Conservation (phyloP, 2,329 filamentous ascomycete genomes). For the Penicillium concentricum region DNA sequence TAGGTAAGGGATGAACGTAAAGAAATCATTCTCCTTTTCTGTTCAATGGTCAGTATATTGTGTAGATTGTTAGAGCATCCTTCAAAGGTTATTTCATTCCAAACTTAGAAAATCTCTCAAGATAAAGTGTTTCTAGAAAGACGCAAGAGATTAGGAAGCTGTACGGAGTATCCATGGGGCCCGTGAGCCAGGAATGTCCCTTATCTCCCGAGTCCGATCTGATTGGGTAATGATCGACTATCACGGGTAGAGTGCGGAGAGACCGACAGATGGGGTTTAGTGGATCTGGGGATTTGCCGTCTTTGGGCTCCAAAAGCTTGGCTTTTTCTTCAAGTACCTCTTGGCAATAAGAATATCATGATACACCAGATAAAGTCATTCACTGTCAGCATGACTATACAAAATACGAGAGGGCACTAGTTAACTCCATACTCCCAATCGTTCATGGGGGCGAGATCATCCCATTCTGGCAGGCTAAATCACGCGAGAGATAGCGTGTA, state of each 20-base stretch:
- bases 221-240: slow-evolving; percentile 18
- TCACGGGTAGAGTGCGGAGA: slow-evolving; percentile 22
- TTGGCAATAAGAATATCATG: neutral
- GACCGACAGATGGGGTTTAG: slow-evolving; percentile 14
- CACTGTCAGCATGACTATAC: neutral
- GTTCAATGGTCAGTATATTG: neutral
- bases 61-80: neutral
- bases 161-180: no score
- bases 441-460: slow-evolving; percentile 6
- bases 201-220: neutral
- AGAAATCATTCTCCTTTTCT: neutral
- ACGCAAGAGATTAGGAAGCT: no score
- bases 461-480: slow-evolving; percentile 17
- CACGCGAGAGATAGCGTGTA: slow-evolving; percentile 13
- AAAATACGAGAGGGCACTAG: neutral
- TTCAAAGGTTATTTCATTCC: neutral
- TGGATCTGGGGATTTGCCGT: slow-evolving; percentile 8
- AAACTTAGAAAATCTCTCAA: neutral
- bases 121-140: neutral
- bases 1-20: slow-evolving; percentile 11
- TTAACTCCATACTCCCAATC: no score
- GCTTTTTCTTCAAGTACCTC: neutral
- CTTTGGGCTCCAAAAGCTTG: slow-evolving; percentile 12
- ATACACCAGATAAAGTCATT: neutral
- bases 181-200: neutral